Base-by-base conservation (phyloP, 345 rosid species). In the Tarenaya hassleriana region DNA sequence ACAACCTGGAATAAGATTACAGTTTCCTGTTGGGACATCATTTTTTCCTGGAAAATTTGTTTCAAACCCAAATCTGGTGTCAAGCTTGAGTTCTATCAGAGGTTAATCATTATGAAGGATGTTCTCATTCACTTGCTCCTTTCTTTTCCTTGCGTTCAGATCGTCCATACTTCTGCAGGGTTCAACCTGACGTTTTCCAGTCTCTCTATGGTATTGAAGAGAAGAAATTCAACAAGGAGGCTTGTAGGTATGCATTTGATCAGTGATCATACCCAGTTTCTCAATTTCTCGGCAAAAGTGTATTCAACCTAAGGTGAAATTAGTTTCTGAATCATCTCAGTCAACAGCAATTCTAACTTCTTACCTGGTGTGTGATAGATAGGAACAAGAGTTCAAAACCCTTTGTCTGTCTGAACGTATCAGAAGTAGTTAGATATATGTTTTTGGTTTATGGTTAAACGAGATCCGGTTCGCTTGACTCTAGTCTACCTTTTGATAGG, bases 161-260 rank as follows among this genome's bases (percentile, higher is more conserved):
- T 27, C 91, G 96, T 40, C 91, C 96, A 6, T 86, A 76, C 34
- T 90, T 90, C 56, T 90, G 96, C 34, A 88, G 94, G 5, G 95
- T 80, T 24, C 81, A 76, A 68, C 74, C 82, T 1, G 80, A 66
- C 10, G 67, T 80, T 31, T 90, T 90, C 63, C 14, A 66, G 51
- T 52, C 79, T 4, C 56, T 82, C 10, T 84, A 74, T 18, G 91
- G 83, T 8, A 74, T 80, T 19, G 70, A 55, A 50, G 62, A 73
- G 73, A 86, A 80, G 56, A 78, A 69, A 61, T 86, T 84, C 71
- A 77, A 86, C 67, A 74, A 75, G 55, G 94, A 74, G 64, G 91
- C 94, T 14, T 76, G 83, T 81, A 65, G 77, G 86, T 81, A 14
- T 15, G 34, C 18, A 35, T 9, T 8, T 49, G 19, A 10, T 21